Evolutionary conservation across 2,329 filamentous ascomycete genomes (phyloP), one percentile per base, ranked within the genome.

Genomic region (Penicillium crustosum): DNA sequence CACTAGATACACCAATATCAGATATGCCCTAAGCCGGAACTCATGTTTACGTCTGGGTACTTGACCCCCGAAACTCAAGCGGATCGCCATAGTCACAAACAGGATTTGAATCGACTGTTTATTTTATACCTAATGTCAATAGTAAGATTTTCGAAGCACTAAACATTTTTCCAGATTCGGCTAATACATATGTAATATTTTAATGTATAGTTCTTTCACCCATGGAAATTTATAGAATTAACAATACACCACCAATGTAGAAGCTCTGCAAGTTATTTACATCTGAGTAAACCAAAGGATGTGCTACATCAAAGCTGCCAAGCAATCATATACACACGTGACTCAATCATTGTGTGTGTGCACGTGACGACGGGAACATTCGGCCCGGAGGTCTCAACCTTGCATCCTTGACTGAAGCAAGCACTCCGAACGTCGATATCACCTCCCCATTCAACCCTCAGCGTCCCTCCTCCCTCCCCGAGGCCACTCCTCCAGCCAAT

Each of bases 401-500:
- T 66, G 59, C 61, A 62, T 53, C 61, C 61, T 65, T 57, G 61
- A 62, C 55, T 39, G 57, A 62, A 60, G 55, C 43, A 53, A 61
- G 61, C 61, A 57, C 63, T 63, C 66, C 61, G 57, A 61, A 61
- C 64, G 65, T 67, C 62, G 64, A 56, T 64, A 67, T 64, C 67
- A 65, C 58, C 56, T 61, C 61, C 63, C 63, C 65, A 64, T 63
- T 56, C 62, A 63, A 53, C 29, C 57, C 54, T 61, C 53, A 50
- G 41, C 27, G 50, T 59, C 59, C 58, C 57, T 56, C 60, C 62
- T 55, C 62, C 52, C 64, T 48, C 58, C 55, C 45, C 57, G 66
- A 68, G 68, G 66, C 61, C 63, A 29, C 53, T 61, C 59, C 58
- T 63, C 61, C 60, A 62, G 45, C 54, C 61, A 61, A 63, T 61